Evolutionary conservation across 352 stramenopile species (phyloP).

Genomic region (Phytopythium helicoides): DNA sequence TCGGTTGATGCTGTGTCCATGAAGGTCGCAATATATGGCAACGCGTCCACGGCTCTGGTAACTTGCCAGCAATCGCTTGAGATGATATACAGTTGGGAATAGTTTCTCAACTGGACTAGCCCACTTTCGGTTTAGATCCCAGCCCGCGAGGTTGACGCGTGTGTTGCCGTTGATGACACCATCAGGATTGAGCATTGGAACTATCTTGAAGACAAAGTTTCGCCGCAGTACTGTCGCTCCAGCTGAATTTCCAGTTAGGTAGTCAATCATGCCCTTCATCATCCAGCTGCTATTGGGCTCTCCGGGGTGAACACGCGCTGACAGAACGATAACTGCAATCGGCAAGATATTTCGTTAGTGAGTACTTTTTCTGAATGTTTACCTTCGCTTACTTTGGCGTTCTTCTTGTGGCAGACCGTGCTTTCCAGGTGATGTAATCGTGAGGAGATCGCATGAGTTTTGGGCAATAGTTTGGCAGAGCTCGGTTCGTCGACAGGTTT

Average conservation of each 20-base stretch:
- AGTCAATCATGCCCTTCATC: constrained; percentile 93
- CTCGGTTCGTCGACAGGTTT: constrained; percentile 53
- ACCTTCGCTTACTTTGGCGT: constrained; percentile 31
- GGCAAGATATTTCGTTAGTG: background rate
- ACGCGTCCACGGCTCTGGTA: constrained; percentile 61
- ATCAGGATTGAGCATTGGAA: constrained; percentile 93
- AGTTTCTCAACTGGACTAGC: constrained; percentile 71
- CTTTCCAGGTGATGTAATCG: constrained; percentile 70
- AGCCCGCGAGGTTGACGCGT: constrained; percentile 81
- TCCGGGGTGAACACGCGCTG: constrained; percentile 85
- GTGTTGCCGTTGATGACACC: constrained; percentile 93
- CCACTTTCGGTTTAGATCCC: constrained; percentile 85
- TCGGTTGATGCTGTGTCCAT: constrained; percentile 78
- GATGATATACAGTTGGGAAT: constrained; percentile 77
- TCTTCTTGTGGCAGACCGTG: constrained; percentile 44
- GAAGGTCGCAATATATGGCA: constrained; percentile 80
- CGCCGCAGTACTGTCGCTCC: constrained; percentile 66
- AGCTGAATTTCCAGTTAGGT: constrained; percentile 65
- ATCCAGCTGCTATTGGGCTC: constrained; percentile 91
- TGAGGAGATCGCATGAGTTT: constrained; percentile 86
- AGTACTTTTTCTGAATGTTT: background rate
- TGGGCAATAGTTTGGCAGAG: constrained; percentile 86
- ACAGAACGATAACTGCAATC: constrained; percentile 77
- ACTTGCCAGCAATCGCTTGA: constrained; percentile 67
- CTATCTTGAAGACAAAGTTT: constrained; percentile 88